Percentiles rank a stretch among this genome's conserved stretches.
Conservation (phyloP, 2,329 filamentous ascomycete genomes). For the Xylaria sp. region DNA sequence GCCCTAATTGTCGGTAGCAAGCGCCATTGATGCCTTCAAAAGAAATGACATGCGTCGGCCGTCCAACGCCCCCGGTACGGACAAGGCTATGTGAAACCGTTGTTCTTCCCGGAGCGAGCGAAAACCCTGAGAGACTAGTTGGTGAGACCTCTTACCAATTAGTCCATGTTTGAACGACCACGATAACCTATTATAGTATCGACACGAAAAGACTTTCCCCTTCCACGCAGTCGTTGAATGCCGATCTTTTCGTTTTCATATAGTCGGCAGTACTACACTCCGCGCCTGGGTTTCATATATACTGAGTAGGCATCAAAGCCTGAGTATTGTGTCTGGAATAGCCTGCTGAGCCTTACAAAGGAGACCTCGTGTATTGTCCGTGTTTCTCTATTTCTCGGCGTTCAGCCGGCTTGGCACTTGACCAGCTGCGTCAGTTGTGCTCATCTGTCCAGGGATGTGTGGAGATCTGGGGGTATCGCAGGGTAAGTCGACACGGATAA, state of each 20-base stretch:
- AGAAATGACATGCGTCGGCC: constrained; percentile 12
- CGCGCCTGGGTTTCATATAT: constrained; percentile 28
- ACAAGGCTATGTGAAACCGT: constrained; percentile 7
- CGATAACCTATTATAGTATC: constrained; percentile 11
- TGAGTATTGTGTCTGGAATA: constrained; percentile 4
- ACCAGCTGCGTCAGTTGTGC: constrained; percentile 20
- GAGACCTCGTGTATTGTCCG: not conserved
- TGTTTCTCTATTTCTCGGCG: constrained; percentile 25
- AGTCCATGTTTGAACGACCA: constrained; percentile 8
- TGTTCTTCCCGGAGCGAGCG: constrained; percentile 7
- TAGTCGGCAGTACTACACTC: constrained; percentile 12
- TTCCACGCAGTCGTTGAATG: constrained; percentile 8
- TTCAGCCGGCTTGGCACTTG: constrained; percentile 36
- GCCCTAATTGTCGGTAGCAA: constrained; percentile 14
- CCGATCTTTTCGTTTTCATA: constrained; percentile 24
- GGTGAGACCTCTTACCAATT: constrained; percentile 16
- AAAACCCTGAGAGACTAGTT: constrained; percentile 23
- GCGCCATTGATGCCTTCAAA: not conserved
- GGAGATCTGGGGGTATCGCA: constrained; percentile 26
- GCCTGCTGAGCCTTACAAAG: constrained; percentile 3
- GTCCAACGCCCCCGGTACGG: not conserved
- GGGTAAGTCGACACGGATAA: constrained; percentile 2
- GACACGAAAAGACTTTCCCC: constrained; percentile 4
- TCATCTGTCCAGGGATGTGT: constrained; percentile 26
- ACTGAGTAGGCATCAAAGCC: constrained; percentile 2